These are phyloP conservation scores for Cystoderma amianthinum DNA, from an alignment of 768 basidiomycete genomes.

Conservation along the genomic window DNA sequence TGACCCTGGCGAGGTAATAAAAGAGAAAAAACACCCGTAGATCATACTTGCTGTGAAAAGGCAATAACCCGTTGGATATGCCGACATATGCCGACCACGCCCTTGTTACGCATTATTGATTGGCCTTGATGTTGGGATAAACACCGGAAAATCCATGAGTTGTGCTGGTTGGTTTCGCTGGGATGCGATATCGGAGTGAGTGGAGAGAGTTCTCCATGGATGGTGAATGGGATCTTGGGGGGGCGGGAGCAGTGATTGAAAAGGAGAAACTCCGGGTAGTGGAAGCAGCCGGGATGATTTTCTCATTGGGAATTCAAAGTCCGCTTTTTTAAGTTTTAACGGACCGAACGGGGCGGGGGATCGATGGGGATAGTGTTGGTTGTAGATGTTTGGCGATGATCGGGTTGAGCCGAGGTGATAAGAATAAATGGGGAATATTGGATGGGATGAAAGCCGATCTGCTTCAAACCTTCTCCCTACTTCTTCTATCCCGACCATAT, in stretches of 20 bases:
- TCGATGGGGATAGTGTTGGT: too few species aligned
- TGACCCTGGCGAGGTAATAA: too few species aligned
- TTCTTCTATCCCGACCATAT: conserved; percentile 23
- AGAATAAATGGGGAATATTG: neutral
- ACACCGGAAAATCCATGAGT: too few species aligned
- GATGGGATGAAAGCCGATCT: neutral
- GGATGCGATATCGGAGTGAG: neutral
- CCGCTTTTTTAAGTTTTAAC: too few species aligned
- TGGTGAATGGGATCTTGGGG: neutral
- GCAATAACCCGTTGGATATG: too few species aligned
- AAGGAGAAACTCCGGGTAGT: neutral
- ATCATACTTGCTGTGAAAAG: too few species aligned
- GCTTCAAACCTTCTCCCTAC: conserved; percentile 6
- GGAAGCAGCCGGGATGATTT: neutral
- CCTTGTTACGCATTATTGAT: too few species aligned
- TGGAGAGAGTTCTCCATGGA: neutral
- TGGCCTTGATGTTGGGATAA: too few species aligned
- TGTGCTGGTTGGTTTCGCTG: too few species aligned
- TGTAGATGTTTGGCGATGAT: neutral
- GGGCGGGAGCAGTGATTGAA: neutral
- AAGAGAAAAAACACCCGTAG: too few species aligned
- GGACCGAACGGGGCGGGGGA: neutral
- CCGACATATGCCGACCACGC: too few species aligned
- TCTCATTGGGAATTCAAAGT: too few species aligned
- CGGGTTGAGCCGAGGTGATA: neutral